Evolutionary conservation across 176 grass and related monocot species (phyloP), one percentile per base, ranked within the genome.

Genomic region (Triticum dicoccoides): DNA sequence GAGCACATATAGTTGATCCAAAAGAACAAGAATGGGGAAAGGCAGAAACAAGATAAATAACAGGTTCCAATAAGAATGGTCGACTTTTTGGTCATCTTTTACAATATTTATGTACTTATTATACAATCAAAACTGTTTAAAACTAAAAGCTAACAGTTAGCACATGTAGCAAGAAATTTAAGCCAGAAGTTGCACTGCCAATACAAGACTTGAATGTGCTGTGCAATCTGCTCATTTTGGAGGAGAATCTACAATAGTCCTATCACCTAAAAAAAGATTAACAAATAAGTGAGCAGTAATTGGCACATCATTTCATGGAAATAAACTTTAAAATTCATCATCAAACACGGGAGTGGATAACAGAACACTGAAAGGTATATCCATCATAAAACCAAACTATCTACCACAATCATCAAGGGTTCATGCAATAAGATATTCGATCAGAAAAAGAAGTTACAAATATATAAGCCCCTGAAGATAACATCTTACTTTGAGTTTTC

Each of bases 401-500:
- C 10, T 25, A 6, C 30, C 8, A 34, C 5, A 73, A 39, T 34
- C 14, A 76, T 34, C 47, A 69, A 65, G 15, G 27, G 23, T 75
- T 25, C 18, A 47, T 44, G 20, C 58, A 80, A 74, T 87, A 41
- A 42, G 33, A 83, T 86, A 25, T 68, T 51, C 10, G 33, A 65
- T 38, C 23, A 32, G 39, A 85, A 84, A 73, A 17, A 24, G 13
- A 82, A 66, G n/a, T 27, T 78, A 79, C 64, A 85, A 61, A 62
- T 76, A 24, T 88, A 84, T 92, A 92, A 82, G 89, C 37, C 82
- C 82, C 91, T 66, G 95, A 84, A 87, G 63, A 83, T 30, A 77
- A 61, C 5, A 87, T 76, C 80, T 88, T 91, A 96, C 96, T 44
- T 63, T 89, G 47, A 98, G 88, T 88, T 98, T 98, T 86, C 96